Percentiles rank a stretch among this genome's conserved stretches.
These are phyloP conservation scores for Mucor plumbeus DNA, from an alignment of 371 early-diverging fungal species.

Conservation along the genomic window DNA sequence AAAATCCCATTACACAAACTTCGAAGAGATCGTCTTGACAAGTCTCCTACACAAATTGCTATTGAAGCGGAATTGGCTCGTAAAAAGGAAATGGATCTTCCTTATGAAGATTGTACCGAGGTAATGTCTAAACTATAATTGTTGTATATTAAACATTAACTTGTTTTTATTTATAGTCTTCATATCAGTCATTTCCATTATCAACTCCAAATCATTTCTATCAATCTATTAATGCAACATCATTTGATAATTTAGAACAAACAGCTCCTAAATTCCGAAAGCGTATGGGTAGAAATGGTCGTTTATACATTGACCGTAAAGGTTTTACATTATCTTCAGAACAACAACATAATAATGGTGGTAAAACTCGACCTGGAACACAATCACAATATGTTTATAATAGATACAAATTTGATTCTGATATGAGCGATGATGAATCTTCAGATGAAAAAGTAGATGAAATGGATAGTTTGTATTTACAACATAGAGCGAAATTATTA, in stretches of 20 bases:
- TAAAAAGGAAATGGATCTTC: constrained; percentile 48
- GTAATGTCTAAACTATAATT: constrained; percentile 26
- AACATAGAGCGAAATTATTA: constrained; percentile 54
- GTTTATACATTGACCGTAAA: constrained; percentile 60
- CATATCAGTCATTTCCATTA: constrained; percentile 55
- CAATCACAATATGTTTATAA: constrained; percentile 11
- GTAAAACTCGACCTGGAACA: constrained; percentile 31
- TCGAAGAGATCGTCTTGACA: constrained; percentile 20
- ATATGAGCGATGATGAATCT: constrained; percentile 56
- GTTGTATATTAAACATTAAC: background rate
- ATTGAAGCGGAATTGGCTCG: constrained; percentile 52
- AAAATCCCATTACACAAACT: constrained; percentile 39
- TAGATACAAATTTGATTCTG: constrained; percentile 54
- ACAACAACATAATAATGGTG: constrained; percentile 1
- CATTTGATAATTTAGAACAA: constrained; percentile 26
- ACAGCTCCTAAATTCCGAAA: constrained; percentile 44
- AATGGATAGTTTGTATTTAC: constrained; percentile 35
- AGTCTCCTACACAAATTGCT: constrained; percentile 29
- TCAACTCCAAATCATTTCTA: constrained; percentile 46
- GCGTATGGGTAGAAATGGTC: constrained; percentile 66
- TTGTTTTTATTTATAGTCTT: constrained; percentile 37
- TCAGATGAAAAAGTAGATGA: constrained; percentile 51
- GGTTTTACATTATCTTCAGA: constrained; percentile 12
- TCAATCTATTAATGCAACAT: constrained; percentile 27
- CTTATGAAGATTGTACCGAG: constrained; percentile 58